Base-by-base conservation (phyloP, 441 rosid genomes). In the Kokia cookei region DNA sequence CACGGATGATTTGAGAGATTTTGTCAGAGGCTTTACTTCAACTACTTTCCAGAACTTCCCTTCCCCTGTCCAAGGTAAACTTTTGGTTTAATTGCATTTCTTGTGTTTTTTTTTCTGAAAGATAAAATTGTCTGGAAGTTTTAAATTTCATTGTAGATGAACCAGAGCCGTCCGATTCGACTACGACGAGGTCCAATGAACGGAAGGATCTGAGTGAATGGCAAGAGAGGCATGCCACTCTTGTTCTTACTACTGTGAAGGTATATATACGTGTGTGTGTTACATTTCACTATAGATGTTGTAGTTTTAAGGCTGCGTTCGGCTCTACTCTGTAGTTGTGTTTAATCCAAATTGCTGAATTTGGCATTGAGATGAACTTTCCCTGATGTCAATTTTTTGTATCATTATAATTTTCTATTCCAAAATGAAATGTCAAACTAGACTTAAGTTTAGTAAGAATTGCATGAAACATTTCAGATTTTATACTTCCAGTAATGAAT, bases 201-300 rank as follows among this genome's bases (percentile, higher is more conserved):
- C 76, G 92, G 74, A 85, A 81, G 80, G 94, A 90, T 85, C 88
- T 90, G 9, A 80, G 83, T 7, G 87, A 85, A 74, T 90, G 91
- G 90, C 92, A 90, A 55, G 92, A 87, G 86, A 85, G 84, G 65
- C 94, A 90, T 75, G 94, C 92, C 29, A 85, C 88, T 27, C 87
- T 90, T 64, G 92, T 90, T 80, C 92, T 90, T 60, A 78, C 83
- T 50, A 81, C 89, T 19, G 94, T 90, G 17, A 90, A 90, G 91
- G 94, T 89, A 13, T n/a, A 32, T 1, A 66, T 14, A 14, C 3
- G n/a, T 3, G 12, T 8, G 12, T 8, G 5, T 27, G 5, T 11
- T 17, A 35, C 42, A n/a, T 48, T 47, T 57, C 24, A 27, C 50
- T 67, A 3, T 67, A 67, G 58, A 67, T 48, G 48, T 48, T 15